Evolutionary conservation across 441 rosid species (phyloP), one percentile per base, ranked within the genome.

Genomic region (Iberis amara): DNA sequence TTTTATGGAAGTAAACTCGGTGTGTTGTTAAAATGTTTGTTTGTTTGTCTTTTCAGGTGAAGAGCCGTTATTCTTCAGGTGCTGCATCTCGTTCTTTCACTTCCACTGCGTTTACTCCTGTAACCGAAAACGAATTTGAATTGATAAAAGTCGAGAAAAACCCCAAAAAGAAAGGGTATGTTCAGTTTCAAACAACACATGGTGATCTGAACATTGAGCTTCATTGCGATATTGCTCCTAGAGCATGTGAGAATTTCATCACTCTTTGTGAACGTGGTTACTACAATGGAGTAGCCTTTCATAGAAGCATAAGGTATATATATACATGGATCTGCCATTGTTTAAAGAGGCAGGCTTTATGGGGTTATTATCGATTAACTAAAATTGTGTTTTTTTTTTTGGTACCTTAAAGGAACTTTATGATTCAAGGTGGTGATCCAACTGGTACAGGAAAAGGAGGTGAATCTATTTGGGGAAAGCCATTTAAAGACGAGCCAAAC

Each of bases 401-500:
- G 13, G 30, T 8, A 9, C n/a, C n/a, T n/a, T n/a, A n/a, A 59
- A 80, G 96, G 80, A 92, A 84, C 79, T 92, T 89, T 68, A 92
- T 86, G 96, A 86, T 92, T 71, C 98, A 92, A 81, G 96, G 96
- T 24, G 94, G 98, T 44, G 96, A 92, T 73, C 98, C 98, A 49
- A 89, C 92, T 55, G 89, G 98, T 14, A 88, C 92, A 38, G 94
- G 96, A 65, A 77, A 36, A 65, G 96, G 96, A 59, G 96, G 96
- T 12, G 83, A 92, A 73, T 88, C 96, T 3, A 89, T 89, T 40
- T 89, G 96, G 96, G 96, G 94, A 39, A 86, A 86, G 73, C 88
- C 94, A 63, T 92, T 86, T 77, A 86, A 89, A 64, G 96, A 86
- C 60, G 98, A 92, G 64, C 49, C 75, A 15, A 86, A 92, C 75